A percentile compares a stretch with the other conserved stretches of the same genome.
Evolutionary conservation across 192 early-diverging fungal species (phyloP).

Genomic region (Geranomyces michiganensis): DNA sequence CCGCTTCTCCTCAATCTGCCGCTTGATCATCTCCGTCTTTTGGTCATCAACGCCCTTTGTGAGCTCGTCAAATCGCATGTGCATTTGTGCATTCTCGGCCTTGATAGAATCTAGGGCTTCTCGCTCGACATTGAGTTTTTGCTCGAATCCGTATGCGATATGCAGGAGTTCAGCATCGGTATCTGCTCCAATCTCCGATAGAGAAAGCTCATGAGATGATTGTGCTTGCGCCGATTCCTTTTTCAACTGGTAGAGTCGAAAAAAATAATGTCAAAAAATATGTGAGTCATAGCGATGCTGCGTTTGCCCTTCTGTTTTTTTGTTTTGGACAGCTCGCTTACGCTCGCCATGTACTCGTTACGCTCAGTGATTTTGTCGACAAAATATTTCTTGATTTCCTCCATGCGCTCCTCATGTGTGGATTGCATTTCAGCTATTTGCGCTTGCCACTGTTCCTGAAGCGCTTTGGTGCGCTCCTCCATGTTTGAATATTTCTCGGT

Average conservation of each 20-base stretch:
- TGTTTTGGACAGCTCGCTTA: conserved; percentile 13
- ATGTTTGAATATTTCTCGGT: conserved; percentile 63
- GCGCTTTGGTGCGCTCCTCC: conserved; percentile 50
- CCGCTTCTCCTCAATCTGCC: conserved; percentile 62
- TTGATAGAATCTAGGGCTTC: conserved; percentile 59
- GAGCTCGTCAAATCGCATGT: conserved; percentile 64
- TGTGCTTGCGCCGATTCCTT: background rate
- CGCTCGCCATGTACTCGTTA: conserved; percentile 59
- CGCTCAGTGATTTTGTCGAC: conserved; percentile 55
- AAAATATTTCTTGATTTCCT: conserved; percentile 55
- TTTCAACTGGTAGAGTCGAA: background rate
- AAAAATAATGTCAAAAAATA: background rate
- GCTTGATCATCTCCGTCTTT: conserved; percentile 61
- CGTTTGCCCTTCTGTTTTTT: no score
- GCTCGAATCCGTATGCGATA: conserved; percentile 57
- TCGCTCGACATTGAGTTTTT: conserved; percentile 59
- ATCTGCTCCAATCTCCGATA: conserved; percentile 59
- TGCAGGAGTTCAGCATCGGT: conserved; percentile 61
- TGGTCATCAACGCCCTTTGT: conserved; percentile 62
- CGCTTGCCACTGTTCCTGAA: conserved; percentile 58
- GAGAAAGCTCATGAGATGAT: conserved; percentile 46
- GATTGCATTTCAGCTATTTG: conserved; percentile 58
- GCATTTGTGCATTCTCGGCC: conserved; percentile 67
- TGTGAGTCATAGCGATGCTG: no score
- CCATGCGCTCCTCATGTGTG: conserved; percentile 50